A percentile compares a stretch with the other conserved stretches of the same genome.
Conservation (phyloP, 1,139 yeast species). For the Pichia sp. region DNA sequence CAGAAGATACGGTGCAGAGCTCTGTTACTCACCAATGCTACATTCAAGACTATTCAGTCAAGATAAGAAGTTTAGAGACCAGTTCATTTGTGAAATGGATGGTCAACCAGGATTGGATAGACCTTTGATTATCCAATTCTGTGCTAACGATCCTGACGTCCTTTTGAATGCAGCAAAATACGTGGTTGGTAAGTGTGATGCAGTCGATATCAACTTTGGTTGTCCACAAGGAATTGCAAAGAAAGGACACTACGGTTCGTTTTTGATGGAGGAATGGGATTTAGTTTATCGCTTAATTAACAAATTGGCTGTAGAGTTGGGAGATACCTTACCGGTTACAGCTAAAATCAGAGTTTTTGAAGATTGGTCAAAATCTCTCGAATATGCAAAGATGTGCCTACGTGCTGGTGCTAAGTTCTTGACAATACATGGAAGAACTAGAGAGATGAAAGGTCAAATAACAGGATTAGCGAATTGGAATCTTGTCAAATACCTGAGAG, state of each 20-base stretch:
- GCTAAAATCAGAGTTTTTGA: conserved; percentile 92
- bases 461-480: conserved; percentile 97
- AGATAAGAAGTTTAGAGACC: conserved; percentile 69
- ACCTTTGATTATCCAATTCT: conserved; percentile 87
- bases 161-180: conserved; percentile 70
- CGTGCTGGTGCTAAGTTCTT: conserved; percentile 93
- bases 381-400: conserved; percentile 86
- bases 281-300: conserved; percentile 64
- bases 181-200: conserved; percentile 86
- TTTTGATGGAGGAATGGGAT: conserved; percentile 96
- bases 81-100: conserved; percentile 70
- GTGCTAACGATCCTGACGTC: conserved; percentile 91
- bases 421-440: conserved; percentile 91
- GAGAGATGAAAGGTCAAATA: conserved; percentile 95
- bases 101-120: conserved; percentile 64
- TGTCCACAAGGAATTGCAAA: conserved; percentile 98
- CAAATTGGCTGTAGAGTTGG: conserved; percentile 64
- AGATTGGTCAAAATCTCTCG: conserved; percentile 74
- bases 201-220: conserved; percentile 90
- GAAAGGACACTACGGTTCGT: conserved; percentile 93
- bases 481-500: conserved; percentile 63
- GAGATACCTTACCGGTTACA: conserved; percentile 67
- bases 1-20: conserved; percentile 82
- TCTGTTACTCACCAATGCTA: conserved; percentile 95
- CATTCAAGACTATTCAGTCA: conserved; percentile 90